These are phyloP conservation scores for Botryotinia globosa DNA, from an alignment of 2,329 filamentous ascomycete genomes.

Conservation along the genomic window DNA sequence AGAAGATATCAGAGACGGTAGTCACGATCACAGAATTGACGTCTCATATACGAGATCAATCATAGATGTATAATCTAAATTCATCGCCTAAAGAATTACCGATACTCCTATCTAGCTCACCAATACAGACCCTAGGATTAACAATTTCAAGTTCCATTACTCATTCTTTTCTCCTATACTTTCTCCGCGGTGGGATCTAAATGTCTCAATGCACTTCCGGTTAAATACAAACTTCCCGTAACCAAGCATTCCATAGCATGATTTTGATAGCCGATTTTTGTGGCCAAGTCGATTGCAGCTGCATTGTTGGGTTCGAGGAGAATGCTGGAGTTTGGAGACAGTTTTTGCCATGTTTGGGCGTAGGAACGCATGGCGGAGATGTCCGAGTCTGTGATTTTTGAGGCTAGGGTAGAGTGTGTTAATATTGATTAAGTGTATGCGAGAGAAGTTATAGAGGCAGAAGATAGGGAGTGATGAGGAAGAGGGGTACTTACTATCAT, in stretches of 20 bases:
- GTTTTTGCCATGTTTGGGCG: constrained; percentile 24
- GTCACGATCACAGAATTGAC: background rate
- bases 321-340: constrained; percentile 24
- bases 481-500: constrained; percentile 19
- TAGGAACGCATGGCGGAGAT: constrained; percentile 20
- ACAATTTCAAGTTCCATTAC: too few species aligned
- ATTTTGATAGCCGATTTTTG: constrained; percentile 38
- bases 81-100: background rate
- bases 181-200: constrained; percentile 7
- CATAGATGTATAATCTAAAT: background rate
- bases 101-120: background rate
- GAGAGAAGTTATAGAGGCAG: rapidly evolving
- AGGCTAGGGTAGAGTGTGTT: background rate
- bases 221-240: constrained; percentile 60
- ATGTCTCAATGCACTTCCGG: constrained; percentile 46
- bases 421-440: rapidly evolving
- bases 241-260: constrained; percentile 43
- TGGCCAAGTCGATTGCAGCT: constrained; percentile 50
- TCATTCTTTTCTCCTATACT: background rate
- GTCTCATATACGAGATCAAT: background rate
- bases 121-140: background rate
- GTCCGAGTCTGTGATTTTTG: constrained; percentile 12
- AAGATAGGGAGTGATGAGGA: background rate
- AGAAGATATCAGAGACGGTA: rapidly evolving
- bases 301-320: constrained; percentile 51